phyloP scores from a whole-genome alignment of 2,329 filamentous ascomycete genomes.

The Stemphylium lycopersici region DNA sequence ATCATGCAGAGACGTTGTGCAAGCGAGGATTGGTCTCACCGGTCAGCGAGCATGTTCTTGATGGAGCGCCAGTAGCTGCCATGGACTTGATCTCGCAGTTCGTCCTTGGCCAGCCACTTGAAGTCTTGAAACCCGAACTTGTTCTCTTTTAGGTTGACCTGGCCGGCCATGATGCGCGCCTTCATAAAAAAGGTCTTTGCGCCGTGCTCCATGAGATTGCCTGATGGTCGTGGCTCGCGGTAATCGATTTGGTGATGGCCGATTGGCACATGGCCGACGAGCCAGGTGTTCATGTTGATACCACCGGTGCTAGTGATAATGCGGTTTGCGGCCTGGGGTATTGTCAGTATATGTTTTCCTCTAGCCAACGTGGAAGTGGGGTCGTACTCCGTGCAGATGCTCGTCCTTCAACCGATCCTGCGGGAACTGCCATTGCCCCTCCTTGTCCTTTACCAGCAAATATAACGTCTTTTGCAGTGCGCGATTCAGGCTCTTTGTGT shows the following conservation, averaged over 20 bases:
- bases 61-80: constrained; percentile 75
- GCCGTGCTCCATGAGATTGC: constrained; percentile 58
- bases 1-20: neutral
- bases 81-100: constrained; percentile 72
- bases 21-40: constrained; percentile 56
- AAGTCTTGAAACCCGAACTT: constrained; percentile 78
- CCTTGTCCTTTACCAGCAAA: constrained; percentile 76
- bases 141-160: constrained; percentile 79
- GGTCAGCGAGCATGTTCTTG: constrained; percentile 81
- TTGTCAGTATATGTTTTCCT: constrained; percentile 17
- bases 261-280: constrained; percentile 88
- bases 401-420: constrained; percentile 73
- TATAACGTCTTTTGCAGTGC: constrained; percentile 84
- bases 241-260: constrained; percentile 73
- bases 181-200: constrained; percentile 97
- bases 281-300: constrained; percentile 98
- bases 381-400: constrained; percentile 78
- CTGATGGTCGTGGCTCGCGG: constrained; percentile 44
- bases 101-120: constrained; percentile 90
- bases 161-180: constrained; percentile 94
- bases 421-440: constrained; percentile 83
- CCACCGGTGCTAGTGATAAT: constrained; percentile 79
- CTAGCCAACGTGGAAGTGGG: neutral
- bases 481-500: constrained; percentile 79
- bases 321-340: constrained; percentile 76